Conservation (phyloP, 2,329 filamentous ascomycete species). For the Fusarium virguliforme region DNA sequence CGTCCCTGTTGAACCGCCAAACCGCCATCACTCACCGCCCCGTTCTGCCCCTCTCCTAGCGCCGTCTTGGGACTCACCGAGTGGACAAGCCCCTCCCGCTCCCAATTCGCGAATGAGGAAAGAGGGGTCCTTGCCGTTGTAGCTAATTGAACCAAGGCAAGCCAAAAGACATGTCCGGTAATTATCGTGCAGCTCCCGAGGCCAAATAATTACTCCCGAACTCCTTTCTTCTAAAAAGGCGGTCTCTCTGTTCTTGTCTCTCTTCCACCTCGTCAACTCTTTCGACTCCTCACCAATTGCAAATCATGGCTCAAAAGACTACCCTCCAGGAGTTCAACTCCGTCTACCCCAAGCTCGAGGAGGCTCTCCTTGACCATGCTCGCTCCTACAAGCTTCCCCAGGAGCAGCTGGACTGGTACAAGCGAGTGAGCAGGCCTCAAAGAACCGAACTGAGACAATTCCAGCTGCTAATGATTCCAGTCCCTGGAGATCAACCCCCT, state of each 20-base stretch:
- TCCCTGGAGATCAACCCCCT: slow-evolving; percentile 85
- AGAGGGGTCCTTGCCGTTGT: slow-evolving; percentile 43
- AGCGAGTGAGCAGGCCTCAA: slow-evolving; percentile 70
- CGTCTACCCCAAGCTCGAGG: slow-evolving; percentile 88
- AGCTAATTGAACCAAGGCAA: slow-evolving; percentile 13
- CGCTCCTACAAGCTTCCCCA: slow-evolving; percentile 87
- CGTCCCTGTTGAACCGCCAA: slow-evolving; percentile 14
- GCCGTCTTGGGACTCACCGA: slow-evolving; percentile 49
- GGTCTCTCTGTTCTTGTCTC: slow-evolving; percentile 20
- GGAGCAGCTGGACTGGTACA: slow-evolving; percentile 88
- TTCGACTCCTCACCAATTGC: neutral
- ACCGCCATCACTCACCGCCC: slow-evolving; percentile 35
- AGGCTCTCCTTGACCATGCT: slow-evolving; percentile 85
- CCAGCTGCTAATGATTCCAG: slow-evolving; percentile 55
- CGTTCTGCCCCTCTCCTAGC: slow-evolving; percentile 31
- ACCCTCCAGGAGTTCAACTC: slow-evolving; percentile 90
- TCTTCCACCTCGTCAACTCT: slow-evolving; percentile 3
- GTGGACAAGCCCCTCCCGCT: slow-evolving; percentile 19
- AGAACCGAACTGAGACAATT: neutral
- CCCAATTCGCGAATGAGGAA: slow-evolving; percentile 43
- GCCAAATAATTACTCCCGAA: slow-evolving; percentile 27
- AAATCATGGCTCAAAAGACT: slow-evolving; percentile 77
- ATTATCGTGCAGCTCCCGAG: slow-evolving; percentile 47
- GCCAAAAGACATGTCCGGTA: slow-evolving; percentile 30
- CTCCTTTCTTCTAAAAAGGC: slow-evolving; percentile 30